Base-by-base conservation (phyloP, 1,284 basidiomycete species). In the Stygiomarasmius scandens region DNA sequence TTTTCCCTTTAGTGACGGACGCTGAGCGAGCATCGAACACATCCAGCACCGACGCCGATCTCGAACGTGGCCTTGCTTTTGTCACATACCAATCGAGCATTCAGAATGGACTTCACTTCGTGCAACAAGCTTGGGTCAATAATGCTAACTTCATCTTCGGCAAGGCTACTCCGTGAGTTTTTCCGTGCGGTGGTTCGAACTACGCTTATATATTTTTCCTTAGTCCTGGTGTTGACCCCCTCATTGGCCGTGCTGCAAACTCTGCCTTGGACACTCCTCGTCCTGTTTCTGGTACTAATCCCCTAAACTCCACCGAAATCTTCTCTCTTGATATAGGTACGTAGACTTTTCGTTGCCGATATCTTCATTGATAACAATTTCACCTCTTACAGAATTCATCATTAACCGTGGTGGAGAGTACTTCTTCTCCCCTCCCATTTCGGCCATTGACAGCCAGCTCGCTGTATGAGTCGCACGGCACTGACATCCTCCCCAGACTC, bases 361-460 rank as follows among this genome's bases (percentile, higher is more conserved):
- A 20, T 9, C 19, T 8, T 29, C 22, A 6, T 25, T 56, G 6
- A 5, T 49, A n/a, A n/a, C 24, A 14, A 32, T 25, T 52, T n/a
- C 48, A n/a, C n/a, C n/a, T n/a, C 4, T 53, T 51, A 24, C 54
- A 59, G 68, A 71, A 44, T 74, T 70, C 52, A 67, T 74, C 24
- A 59, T 69, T 4, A 70, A 71, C 1, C 65, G 66, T 14, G 73
- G 74, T 16, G 74, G 74, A 50, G 72, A 71, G 52, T 75, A 74
- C 60, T 74, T 75, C 65, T 75, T 75, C 63, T 58, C 67, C 22
- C 73, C 73, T 1, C 70, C 72, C 10, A 66, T 75, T 36, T 60
- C 62, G 9, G 70, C 71, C 2, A 27, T 67, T 16, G 29, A 41
- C 24, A 45, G 49, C 25, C 43, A 27, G 25, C 38, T 56, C 41